Percentiles rank a stretch among this genome's conserved stretches.
Conservation (phyloP, 305 asterid species). For the Salvia sclarea region DNA sequence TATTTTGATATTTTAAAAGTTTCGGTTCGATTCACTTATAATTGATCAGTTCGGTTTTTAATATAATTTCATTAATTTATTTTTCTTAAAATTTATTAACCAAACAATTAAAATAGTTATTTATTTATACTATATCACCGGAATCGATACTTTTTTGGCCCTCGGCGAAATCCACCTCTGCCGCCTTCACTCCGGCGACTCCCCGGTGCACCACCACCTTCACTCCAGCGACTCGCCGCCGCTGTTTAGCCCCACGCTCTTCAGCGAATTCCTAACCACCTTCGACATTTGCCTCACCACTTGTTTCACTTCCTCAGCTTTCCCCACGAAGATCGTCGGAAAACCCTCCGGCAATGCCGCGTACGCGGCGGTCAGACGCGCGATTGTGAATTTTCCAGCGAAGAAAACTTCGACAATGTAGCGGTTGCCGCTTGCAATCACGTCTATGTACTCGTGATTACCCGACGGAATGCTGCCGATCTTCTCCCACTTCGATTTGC, state of each 20-base stretch:
- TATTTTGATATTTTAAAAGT: no score
- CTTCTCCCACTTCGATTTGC: conserved; percentile 93
- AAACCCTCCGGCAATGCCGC: conserved; percentile 43
- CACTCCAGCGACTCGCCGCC: no score
- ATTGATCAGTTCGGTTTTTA: no score
- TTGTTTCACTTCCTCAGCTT: conserved; percentile 52
- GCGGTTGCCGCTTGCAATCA: conserved; percentile 41
- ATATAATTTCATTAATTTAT: no score
- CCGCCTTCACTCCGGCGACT: no score
- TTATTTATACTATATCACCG: no score
- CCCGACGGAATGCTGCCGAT: conserved; percentile 50
- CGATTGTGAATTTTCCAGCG: conserved; percentile 68
- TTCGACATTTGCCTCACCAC: conserved; percentile 58
- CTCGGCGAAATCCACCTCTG: no score
- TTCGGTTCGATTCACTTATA: no score
- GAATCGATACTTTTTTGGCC: no score
- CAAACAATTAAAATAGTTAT: no score
- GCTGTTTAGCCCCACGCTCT: conserved; percentile 41
- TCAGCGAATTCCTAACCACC: conserved; percentile 63
- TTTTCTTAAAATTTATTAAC: no score
- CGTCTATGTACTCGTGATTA: conserved; percentile 68
- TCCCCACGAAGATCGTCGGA: conserved; percentile 56
- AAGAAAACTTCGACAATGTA: conserved; percentile 57
- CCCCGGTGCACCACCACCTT: no score
- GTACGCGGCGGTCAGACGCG: conserved; percentile 56